Percentiles rank a stretch among this genome's conserved stretches.
These are phyloP conservation scores for Camelina sativa DNA, from an alignment of 345 rosid genomes.

Conservation along the genomic window DNA sequence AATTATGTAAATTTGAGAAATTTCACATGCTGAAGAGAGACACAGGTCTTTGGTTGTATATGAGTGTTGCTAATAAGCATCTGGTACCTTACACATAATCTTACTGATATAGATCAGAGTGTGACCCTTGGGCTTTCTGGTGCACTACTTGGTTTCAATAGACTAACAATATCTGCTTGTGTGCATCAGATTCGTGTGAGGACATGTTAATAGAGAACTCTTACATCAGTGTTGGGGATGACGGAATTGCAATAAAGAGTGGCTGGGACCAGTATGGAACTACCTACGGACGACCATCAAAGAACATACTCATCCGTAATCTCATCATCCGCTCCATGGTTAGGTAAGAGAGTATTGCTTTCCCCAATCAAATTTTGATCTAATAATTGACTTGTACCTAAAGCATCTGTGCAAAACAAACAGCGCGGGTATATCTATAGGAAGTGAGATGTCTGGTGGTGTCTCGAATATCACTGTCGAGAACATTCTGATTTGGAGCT, in stretches of 20 bases:
- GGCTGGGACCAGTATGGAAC: slow-evolving; percentile 99
- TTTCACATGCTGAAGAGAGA: background rate
- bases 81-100: background rate
- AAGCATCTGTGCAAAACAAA: slow-evolving; percentile 39
- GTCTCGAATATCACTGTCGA: slow-evolving; percentile 84
- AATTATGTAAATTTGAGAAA: background rate
- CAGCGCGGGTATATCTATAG: slow-evolving; percentile 97
- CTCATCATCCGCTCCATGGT: slow-evolving; percentile 84
- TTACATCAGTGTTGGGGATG: slow-evolving; percentile 92
- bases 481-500: slow-evolving; percentile 85
- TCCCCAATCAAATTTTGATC: background rate
- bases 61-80: background rate
- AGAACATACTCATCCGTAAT: slow-evolving; percentile 78
- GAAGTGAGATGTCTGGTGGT: slow-evolving; percentile 99
- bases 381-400: background rate
- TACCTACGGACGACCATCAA: slow-evolving; percentile 71
- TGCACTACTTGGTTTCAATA: background rate
- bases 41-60: background rate
- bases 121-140: background rate
- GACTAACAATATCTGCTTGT: background rate
- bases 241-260: slow-evolving; percentile 87
- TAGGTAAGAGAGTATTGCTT: slow-evolving; percentile 58
- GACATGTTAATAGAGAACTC: slow-evolving; percentile 87
- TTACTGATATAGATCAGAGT: background rate
- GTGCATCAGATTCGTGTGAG: slow-evolving; percentile 76